Evolutionary conservation across 2,329 filamentous ascomycete genomes (phyloP), one percentile per base, ranked within the genome.

Genomic region (Elsinoe arachidis): DNA sequence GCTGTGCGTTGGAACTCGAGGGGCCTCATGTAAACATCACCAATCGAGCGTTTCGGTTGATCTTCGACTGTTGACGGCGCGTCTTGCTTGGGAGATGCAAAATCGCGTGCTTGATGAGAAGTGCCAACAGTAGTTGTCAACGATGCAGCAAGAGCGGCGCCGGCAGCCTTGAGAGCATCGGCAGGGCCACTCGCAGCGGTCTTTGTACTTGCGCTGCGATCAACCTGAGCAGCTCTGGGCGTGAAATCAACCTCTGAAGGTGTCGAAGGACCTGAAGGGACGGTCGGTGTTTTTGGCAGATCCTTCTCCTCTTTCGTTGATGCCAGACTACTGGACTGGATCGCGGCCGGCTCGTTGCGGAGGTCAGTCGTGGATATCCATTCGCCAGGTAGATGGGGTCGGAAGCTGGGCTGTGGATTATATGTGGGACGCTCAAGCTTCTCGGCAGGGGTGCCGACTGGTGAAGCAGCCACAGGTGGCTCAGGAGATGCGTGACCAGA

Each of bases 361-460:
- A 56, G 19, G 17, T 56, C 54, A 7, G 54, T 47, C 11, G 54
- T 56, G 33, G 78, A 80, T 55, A 79, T 73, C 78, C 78, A 80
- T 55, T 75, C 76, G 19, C 78, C 78, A 38, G 78, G 78, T 33
- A 80, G 65, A 55, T 76, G 71, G 12, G 78, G 78, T 56, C 74
- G 70, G 62, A 80, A 81, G 59, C 74, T 77, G 43, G 65, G 64
- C 47, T 69, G 64, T 26, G 70, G 15, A 33, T 57, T 47, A 23
- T 53, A 39, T 35, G 54, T 43, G 57, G 59, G 55, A 58, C 63
- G 23, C 54, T 51, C 37, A 30, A 38, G 33, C 43, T 39, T 37
- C 33, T 39, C 49, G 26, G 17, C 38, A 19, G 10, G 37, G n/a
- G 43, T 41, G 21, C 35, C 15, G 51, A 55, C 11, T 47, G 54